Conservation (phyloP, 2,329 filamentous ascomycete genomes). For the Pseudogymnoascus sp. region DNA sequence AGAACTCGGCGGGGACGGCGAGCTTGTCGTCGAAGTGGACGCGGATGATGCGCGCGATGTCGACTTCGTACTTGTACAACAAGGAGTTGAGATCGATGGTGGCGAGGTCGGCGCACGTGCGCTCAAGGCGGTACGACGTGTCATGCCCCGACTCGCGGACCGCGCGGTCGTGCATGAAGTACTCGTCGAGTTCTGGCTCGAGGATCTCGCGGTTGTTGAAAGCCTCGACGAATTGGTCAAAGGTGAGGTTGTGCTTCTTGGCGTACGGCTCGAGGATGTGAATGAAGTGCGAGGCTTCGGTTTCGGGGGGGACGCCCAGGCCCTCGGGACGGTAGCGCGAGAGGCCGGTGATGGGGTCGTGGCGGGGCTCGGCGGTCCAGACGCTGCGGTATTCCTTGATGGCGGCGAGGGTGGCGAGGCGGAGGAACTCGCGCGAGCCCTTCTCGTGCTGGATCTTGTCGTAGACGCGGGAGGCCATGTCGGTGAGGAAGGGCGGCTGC, state of each 20-base stretch:
- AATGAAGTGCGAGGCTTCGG: constrained; percentile 44
- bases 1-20: constrained; percentile 75
- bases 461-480: constrained; percentile 92
- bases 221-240: constrained; percentile 76
- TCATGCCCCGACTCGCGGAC: constrained; percentile 96
- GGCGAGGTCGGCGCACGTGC: constrained; percentile 77
- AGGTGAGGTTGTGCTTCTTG: constrained; percentile 64
- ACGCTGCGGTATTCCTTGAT: constrained; percentile 60
- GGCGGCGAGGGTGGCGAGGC: constrained; percentile 72
- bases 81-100: constrained; percentile 93
- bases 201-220: constrained; percentile 73
- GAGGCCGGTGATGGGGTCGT: constrained; percentile 39
- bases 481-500: constrained; percentile 92
- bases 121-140: constrained; percentile 88
- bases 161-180: constrained; percentile 92
- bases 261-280: constrained; percentile 31
- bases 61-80: constrained; percentile 93
- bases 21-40: constrained; percentile 77
- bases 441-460: constrained; percentile 86
- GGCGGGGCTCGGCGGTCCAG: constrained; percentile 30
- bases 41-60: constrained; percentile 82
- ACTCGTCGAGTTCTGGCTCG: constrained; percentile 87
- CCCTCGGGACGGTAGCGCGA: constrained; percentile 43
- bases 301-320: constrained; percentile 45
- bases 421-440: constrained; percentile 73